Evolutionary conservation across 768 basidiomycete genomes (phyloP), one percentile per base, ranked within the genome.

Genomic region (Termitomyces sp.): DNA sequence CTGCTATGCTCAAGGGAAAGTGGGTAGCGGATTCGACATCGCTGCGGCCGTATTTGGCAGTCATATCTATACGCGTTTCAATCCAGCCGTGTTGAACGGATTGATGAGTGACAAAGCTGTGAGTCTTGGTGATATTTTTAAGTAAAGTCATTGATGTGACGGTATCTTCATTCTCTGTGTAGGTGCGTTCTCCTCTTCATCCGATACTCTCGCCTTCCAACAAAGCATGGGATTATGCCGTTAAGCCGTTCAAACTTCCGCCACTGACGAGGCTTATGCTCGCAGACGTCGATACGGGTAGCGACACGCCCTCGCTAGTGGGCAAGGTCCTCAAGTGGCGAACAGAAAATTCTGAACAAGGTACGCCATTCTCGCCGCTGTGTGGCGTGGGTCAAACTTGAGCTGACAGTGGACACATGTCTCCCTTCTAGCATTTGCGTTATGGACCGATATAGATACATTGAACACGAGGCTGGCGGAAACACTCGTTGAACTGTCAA

Each of bases 11-110:
- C 97, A 99, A 76, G 97, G 97, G 45, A 99, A 99, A 75, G 89
- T 99, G 15, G 97, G 97, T 36, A 94, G 92, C 68, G 97, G 97
- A 6, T 99, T 99, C 76, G 97, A 99, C 69, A 92, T 99, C 51
- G 87, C 93, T 6, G 86, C 94, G 0, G 96, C 96, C 1, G 91
- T 93, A 3, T 98, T 91, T 72, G 97, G 97, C 29, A 95, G 94
- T 69, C 96, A 98, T 68, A 70, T 94, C 7, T 99, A 98, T 76
- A 89, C 85, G 29, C 85, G 96, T 49, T 98, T 98, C 71, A 83
- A 85, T 69, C 90, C 93, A 4, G 75, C 73, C 14, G 86, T 93
- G 31, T 73, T 95, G 46, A 79, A 84, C 62, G 76, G 77, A 45
- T 73, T 92, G 62, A 89, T 91, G 89, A 75, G 76, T 47, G 83